Evolutionary conservation across 2,329 filamentous ascomycete genomes (phyloP), one percentile per base, ranked within the genome.

Genomic region (Colletotrichum sp.): DNA sequence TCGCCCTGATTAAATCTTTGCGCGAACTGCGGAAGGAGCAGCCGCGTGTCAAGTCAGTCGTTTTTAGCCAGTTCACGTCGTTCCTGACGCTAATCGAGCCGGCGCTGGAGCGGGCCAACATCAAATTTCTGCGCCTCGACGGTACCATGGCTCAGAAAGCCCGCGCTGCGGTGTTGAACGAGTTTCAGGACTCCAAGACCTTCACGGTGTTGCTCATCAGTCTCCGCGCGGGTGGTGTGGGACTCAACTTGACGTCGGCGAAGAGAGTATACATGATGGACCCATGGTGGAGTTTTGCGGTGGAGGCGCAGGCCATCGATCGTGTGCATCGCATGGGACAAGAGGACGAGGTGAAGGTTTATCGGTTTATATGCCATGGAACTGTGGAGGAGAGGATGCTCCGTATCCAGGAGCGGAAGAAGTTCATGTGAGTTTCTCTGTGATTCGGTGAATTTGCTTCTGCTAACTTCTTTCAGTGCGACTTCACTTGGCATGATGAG

Each of bases 181-280:
- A 95, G 74, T 99, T 98, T 83, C 88, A 88, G 1, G 86, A 91
- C 67, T 84, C 88, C 73, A 83, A 87, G 3, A 91, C 90, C 65
- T 95, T 95, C 28, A 91, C 91, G 4, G 91, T 99, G 2, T 87
- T 99, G 6, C 88, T 99, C 3, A 91, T 99, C 68, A 96, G 94
- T 80, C 87, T 99, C 72, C 91, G 95, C 25, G 97, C 98, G 0
- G 97, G 98, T 6, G 98, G 97, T 28, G 97, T 99, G 0, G 97
- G 97, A 0, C 88, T 99, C 59, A 99, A 99, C 82, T 85, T 99
- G 77, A 98, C 96, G 1, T 93, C 93, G 79, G 97, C 97, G 8
- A 95, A 93, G 78, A 89, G 95, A 70, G 98, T 99, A 7, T 99
- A 94, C 86, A 98, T 99, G 94, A 98, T 99, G 97, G 97, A 99